Base-by-base conservation (phyloP, 2,329 filamentous ascomycete genomes). In the Arthrinium puccinioides region DNA sequence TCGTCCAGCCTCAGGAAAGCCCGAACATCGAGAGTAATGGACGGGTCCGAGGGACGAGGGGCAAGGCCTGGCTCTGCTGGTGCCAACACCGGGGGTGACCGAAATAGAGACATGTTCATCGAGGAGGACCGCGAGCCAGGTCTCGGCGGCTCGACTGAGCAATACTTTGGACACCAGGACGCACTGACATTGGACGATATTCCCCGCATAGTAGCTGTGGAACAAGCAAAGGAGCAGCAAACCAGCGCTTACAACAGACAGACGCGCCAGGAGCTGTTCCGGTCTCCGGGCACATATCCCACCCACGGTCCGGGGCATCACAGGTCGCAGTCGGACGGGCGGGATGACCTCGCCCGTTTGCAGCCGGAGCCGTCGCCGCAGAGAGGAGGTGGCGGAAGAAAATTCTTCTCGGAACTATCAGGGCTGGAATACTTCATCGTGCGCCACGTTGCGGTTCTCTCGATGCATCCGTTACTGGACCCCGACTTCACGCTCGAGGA, bases 401-500 rank as follows among this genome's bases (percentile, higher is more conserved):
- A 82, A 50, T 98, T 94, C 63, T 98, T 98, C 57, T 96, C 92
- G 0, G 92, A 98, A 56, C 74, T 98, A 6, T 94, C 92, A 3
- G 88, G 87, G 1, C 69, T 98, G 21, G 92, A 98, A 56, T 97
- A 96, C 57, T 97, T 98, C 60, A 97, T 97, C 51, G 86, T 97
- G 31, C 83, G 92, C 19, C 90, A 97, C 52, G 79, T 97, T 39
- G 92, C 92, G 9, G 92, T 98, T 6, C 69, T 98, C 41, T 90
- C 87, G 1, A 94, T 98, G 81, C 87, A 95, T 47, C 88, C 92
- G 6, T 72, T 97, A 59, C 72, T 98, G 5, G 88, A 94, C 50
- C 79, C 81, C 4, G 81, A 94, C 50, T 97, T 97, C 61, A 85
- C 83, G n/a, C 74, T 97, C 41, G 92, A 97, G 47, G 92, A 98